Conservation (phyloP, 192 early-diverging fungal genomes). For the Rhizophagus clarus region DNA sequence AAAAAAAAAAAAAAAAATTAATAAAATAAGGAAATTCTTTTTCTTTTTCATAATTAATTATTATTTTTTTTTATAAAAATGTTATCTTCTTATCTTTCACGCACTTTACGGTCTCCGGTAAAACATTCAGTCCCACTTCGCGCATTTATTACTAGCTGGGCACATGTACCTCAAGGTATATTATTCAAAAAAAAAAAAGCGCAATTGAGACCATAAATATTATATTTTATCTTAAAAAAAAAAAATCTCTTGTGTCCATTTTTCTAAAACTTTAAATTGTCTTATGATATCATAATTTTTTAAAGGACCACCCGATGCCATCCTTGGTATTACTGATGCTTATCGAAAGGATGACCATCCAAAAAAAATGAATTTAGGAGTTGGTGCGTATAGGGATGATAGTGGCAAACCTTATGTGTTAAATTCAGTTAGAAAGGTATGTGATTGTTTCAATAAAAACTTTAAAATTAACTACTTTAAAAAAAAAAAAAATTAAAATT, state of each 20-base stretch:
- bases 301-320: constrained; percentile 76
- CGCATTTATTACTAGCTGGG: constrained; percentile 21
- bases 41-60: background rate
- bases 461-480: too few relatives aligned
- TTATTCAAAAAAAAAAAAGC: background rate
- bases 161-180: constrained; percentile 22
- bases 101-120: too few relatives aligned
- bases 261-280: too few relatives aligned
- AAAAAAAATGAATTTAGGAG: constrained; percentile 97
- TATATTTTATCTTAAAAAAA: too few relatives aligned
- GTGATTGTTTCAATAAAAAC: background rate
- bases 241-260: too few relatives aligned
- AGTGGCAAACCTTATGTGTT: constrained; percentile 92
- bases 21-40: background rate
- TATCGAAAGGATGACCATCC: constrained; percentile 90
- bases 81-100: constrained; percentile 7
- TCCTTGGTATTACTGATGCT: constrained; percentile 89
- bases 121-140: background rate
- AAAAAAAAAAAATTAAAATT: background rate
- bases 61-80: background rate
- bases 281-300: background rate
- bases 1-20: background rate
- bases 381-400: constrained; percentile 97
- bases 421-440: constrained; percentile 80
- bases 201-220: background rate